These are phyloP conservation scores for Neoscytalidium dimidiatum DNA, from an alignment of 2,329 filamentous ascomycete species.

Conservation along the genomic window DNA sequence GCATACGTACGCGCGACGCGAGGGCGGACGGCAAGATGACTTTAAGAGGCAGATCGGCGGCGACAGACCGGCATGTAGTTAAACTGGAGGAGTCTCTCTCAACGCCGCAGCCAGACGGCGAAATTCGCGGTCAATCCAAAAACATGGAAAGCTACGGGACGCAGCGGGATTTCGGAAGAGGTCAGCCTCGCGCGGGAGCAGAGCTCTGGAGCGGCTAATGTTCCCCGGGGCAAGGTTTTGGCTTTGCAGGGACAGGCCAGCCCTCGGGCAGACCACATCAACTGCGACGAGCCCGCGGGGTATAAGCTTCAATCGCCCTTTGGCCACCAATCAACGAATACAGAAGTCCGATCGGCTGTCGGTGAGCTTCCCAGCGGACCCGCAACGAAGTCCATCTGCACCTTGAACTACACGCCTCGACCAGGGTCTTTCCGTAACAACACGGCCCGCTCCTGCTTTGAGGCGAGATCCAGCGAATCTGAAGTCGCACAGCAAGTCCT, in stretches of 20 bases:
- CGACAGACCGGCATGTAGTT: not conserved
- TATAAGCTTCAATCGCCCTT: not conserved
- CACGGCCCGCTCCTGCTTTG: not conserved
- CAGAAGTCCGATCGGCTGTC: not conserved
- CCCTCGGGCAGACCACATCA: too few species aligned
- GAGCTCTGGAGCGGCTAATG: not conserved
- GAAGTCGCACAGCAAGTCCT: not conserved
- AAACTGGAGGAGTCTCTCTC: not conserved
- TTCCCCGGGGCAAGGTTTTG: not conserved
- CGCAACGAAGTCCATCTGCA: slow-evolving; percentile 10
- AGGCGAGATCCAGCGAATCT: not conserved
- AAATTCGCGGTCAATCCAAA: not conserved
- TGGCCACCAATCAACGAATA: not conserved
- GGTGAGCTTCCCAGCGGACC: not conserved
- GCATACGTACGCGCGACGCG: not conserved
- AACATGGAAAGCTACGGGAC: not conserved
- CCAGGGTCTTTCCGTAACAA: not conserved
- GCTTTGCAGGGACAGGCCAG: not conserved
- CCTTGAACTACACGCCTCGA: not conserved
- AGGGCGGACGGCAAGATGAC: not conserved
- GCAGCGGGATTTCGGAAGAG: not conserved
- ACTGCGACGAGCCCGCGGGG: too few species aligned
- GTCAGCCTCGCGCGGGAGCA: not conserved
- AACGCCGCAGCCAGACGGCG: not conserved
- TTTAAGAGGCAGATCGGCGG: not conserved